These are phyloP conservation scores for Xylariaceae sp. DNA, from an alignment of 2,329 filamentous ascomycete genomes.

Conservation along the genomic window DNA sequence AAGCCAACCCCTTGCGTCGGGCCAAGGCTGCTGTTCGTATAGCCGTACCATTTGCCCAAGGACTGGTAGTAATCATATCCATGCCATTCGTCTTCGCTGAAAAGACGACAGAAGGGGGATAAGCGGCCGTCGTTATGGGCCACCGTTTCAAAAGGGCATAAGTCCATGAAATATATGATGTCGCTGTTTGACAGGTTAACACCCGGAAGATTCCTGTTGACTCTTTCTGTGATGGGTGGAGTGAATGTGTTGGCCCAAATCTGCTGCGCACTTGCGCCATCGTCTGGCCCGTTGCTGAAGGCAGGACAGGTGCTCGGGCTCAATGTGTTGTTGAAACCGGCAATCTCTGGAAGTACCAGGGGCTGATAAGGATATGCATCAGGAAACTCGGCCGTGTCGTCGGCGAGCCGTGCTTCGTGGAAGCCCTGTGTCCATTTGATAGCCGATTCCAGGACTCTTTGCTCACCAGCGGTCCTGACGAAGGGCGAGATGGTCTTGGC, in stretches of 20 bases:
- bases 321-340: constrained; percentile 74
- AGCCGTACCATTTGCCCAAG: constrained; percentile 81
- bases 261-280: constrained; percentile 48
- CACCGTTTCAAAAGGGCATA: constrained; percentile 84
- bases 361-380: constrained; percentile 51
- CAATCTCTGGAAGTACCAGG: constrained; percentile 65
- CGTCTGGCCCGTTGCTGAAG: constrained; percentile 60
- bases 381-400: constrained; percentile 37
- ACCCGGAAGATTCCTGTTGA: constrained; percentile 66
- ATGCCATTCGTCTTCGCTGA: constrained; percentile 68
- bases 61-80: constrained; percentile 78
- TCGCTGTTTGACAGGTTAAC: constrained; percentile 61
- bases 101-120: constrained; percentile 73
- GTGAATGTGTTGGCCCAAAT: constrained; percentile 62
- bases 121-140: constrained; percentile 51
- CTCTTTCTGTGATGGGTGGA: constrained; percentile 60
- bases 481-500: constrained; percentile 60
- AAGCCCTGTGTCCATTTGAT: constrained; percentile 73
- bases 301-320: constrained; percentile 66
- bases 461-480: constrained; percentile 65
- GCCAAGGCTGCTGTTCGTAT: constrained; percentile 72
- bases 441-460: constrained; percentile 71
- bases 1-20: constrained; percentile 85
- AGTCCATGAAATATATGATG: constrained; percentile 74
- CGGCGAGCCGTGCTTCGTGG: constrained; percentile 47